Evolutionary conservation across 306 rosid genomes (phyloP).

Genomic region (Castanea mollissima): DNA sequence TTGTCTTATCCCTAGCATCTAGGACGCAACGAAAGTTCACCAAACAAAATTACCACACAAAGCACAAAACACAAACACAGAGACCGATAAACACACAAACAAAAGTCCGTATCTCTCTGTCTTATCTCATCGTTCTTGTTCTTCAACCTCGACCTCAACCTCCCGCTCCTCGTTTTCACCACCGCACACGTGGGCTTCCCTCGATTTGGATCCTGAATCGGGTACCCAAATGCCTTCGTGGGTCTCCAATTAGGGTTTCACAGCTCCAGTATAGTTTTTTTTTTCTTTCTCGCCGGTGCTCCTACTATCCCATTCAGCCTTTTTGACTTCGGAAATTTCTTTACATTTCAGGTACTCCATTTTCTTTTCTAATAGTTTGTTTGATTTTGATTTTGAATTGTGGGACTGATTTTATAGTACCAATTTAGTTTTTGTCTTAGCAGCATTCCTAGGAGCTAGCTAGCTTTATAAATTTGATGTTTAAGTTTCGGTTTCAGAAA

Average conservation of each 20-base stretch:
- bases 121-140: conserved; percentile 13
- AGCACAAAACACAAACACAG: background rate
- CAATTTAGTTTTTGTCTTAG: too few relatives aligned
- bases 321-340: background rate
- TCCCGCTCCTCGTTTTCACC: conserved; percentile 7
- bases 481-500: too few relatives aligned
- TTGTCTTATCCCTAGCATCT: too few relatives aligned
- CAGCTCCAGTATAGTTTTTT: background rate
- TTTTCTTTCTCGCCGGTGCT: background rate
- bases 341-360: background rate
- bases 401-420: background rate
- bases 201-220: background rate
- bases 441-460: background rate
- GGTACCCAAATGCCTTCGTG: background rate
- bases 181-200: background rate
- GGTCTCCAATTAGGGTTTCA: background rate
- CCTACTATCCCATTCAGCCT: background rate
- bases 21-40: too few relatives aligned
- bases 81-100: background rate
- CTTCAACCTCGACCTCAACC: conserved; percentile 2
- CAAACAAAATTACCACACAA: too few relatives aligned
- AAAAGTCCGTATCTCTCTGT: background rate
- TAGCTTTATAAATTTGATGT: background rate
- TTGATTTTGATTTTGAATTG: background rate
- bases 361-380: background rate